Evolutionary conservation across 1,284 basidiomycete species (phyloP).

Genomic region (Neotropicomus parvogracilis): DNA sequence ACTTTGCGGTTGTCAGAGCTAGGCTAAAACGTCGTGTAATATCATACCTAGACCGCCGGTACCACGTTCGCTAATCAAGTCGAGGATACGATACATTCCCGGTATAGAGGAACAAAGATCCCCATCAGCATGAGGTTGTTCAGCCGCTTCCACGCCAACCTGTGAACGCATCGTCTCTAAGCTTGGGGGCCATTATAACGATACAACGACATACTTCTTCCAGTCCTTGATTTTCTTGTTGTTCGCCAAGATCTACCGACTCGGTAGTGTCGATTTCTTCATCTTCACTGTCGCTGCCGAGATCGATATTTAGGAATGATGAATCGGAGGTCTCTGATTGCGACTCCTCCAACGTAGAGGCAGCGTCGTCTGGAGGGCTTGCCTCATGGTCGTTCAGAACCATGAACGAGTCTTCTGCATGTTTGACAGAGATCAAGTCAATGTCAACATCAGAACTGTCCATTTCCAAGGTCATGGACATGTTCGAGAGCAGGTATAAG

Average conservation of each 20-base stretch:
- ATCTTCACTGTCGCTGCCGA: slow-evolving; percentile 15
- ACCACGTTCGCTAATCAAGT: slow-evolving; percentile 50
- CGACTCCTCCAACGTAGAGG: slow-evolving; percentile 10
- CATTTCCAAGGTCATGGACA: slow-evolving; percentile 21
- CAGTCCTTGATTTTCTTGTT: slow-evolving; percentile 8
- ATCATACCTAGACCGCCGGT: slow-evolving; percentile 48
- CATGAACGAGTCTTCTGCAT: slow-evolving; percentile 16
- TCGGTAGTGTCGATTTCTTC: slow-evolving; percentile 15
- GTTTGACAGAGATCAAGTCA: slow-evolving; percentile 7
- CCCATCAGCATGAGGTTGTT: slow-evolving; percentile 10
- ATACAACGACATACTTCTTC: slow-evolving; percentile 16
- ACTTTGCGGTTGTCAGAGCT: slow-evolving; percentile 33
- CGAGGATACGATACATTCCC: slow-evolving; percentile 52
- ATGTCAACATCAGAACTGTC: slow-evolving; percentile 11
- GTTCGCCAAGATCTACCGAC: slow-evolving; percentile 17
- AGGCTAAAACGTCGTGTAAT: background rate
- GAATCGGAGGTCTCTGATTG: slow-evolving; percentile 20
- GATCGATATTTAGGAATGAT: slow-evolving; percentile 21
- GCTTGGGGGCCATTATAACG: background rate
- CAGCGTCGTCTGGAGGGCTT: background rate
- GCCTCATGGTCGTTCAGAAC: slow-evolving; percentile 2
- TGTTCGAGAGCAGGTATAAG: background rate
- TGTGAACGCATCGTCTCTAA: slow-evolving; percentile 1
- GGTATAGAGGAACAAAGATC: slow-evolving; percentile 34
- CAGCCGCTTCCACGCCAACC: slow-evolving; percentile 15